These are phyloP conservation scores for Scheffersomyces illinoinensis DNA, from an alignment of 1,139 yeast species.

Conservation along the genomic window DNA sequence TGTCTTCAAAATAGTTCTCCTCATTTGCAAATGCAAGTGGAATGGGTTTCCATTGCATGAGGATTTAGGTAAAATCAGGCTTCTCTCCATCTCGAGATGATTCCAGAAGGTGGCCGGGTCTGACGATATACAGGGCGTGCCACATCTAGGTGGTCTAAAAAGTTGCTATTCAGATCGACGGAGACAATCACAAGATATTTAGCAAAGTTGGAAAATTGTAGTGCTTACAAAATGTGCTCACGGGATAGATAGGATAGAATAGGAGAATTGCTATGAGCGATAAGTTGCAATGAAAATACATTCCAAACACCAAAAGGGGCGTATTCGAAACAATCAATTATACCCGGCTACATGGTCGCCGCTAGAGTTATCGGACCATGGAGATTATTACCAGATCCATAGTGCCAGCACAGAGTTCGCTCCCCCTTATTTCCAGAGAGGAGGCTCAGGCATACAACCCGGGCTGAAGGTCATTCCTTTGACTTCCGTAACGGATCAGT, in stretches of 20 bases:
- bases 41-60: background rate
- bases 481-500: background rate
- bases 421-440: background rate
- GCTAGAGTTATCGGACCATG: background rate
- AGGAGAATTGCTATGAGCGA: background rate
- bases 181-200: background rate
- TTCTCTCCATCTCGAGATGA: background rate
- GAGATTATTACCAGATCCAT: background rate
- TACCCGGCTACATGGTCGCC: background rate
- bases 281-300: background rate
- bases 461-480: background rate
- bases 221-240: background rate
- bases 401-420: background rate
- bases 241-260: background rate
- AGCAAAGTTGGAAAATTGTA: background rate
- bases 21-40: background rate
- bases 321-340: background rate
- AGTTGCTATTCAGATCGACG: background rate
- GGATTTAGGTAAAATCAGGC: background rate
- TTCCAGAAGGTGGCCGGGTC: background rate
- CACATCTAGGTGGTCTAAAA: background rate
- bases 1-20: background rate
- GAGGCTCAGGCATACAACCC: background rate
- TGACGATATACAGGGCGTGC: background rate
- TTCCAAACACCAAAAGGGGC: background rate